These are phyloP conservation scores for Botrytis sinoallii DNA, from an alignment of 2,329 filamentous ascomycete genomes.

Conservation along the genomic window DNA sequence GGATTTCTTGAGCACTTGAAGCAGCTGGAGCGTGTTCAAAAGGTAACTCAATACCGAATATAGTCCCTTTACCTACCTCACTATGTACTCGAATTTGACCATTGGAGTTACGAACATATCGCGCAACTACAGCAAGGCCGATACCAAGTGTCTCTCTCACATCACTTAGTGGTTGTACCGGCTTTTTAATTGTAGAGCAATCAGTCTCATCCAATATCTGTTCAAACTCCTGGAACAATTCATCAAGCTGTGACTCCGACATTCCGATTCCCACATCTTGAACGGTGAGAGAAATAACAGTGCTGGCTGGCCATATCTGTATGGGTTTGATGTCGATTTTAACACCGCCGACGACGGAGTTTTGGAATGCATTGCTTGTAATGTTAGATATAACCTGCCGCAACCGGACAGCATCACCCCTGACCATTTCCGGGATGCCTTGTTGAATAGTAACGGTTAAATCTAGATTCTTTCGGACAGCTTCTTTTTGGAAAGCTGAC, in stretches of 20 bases:
- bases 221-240: constrained; percentile 57
- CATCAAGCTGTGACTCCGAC: constrained; percentile 46
- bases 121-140: constrained; percentile 30
- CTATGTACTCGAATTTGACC: constrained; percentile 30
- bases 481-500: constrained; percentile 69
- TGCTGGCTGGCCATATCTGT: constrained; percentile 15
- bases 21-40: constrained; percentile 23
- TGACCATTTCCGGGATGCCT: constrained; percentile 25
- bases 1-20: background rate
- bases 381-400: constrained; percentile 30
- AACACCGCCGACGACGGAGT: constrained; percentile 25
- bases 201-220: constrained; percentile 51
- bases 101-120: constrained; percentile 27
- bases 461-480: constrained; percentile 44
- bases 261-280: constrained; percentile 28
- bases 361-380: constrained; percentile 29
- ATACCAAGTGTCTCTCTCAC: constrained; percentile 24
- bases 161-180: background rate
- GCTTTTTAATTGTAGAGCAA: constrained; percentile 23
- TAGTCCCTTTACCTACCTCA: constrained; percentile 26
- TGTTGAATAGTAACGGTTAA: constrained; percentile 25
- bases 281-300: constrained; percentile 26
- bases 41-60: constrained; percentile 29
- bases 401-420: constrained; percentile 26
- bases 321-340: constrained; percentile 28